Percentiles rank a stretch among this genome's conserved stretches.
These are phyloP conservation scores for Senna siamea DNA, from an alignment of 306 rosid species.

Conservation along the genomic window DNA sequence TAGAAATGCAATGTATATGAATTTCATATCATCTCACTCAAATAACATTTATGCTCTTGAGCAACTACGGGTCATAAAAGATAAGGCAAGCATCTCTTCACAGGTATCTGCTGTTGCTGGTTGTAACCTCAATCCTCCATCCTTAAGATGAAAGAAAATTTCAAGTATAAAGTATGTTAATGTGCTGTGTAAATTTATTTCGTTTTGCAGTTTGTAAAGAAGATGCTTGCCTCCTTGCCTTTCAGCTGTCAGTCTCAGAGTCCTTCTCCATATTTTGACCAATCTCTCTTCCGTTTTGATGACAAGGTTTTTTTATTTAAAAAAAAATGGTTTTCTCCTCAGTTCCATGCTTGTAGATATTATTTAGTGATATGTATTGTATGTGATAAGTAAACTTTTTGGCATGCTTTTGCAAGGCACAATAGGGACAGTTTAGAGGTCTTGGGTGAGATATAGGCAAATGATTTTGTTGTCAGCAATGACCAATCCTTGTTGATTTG, in stretches of 20 bases:
- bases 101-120: constrained; percentile 59
- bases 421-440: background rate
- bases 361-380: background rate
- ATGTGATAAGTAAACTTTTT: background rate
- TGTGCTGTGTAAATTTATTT: constrained; percentile 19
- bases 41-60: constrained; percentile 82
- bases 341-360: background rate
- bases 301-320: constrained; percentile 70
- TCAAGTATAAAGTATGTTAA: constrained; percentile 9
- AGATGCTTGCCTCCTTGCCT: constrained; percentile 88
- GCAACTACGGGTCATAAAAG: constrained; percentile 66
- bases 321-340: constrained; percentile 3
- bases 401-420: background rate
- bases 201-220: constrained; percentile 87
- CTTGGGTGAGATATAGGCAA: background rate
- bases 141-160: constrained; percentile 2
- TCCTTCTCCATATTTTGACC: constrained; percentile 98
- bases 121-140: constrained; percentile 26
- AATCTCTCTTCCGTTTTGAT: constrained; percentile 86
- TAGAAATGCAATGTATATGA: constrained; percentile 67
- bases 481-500: background rate
- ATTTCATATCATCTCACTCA: constrained; percentile 90
- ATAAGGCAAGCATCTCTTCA: constrained; percentile 69
- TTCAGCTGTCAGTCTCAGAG: constrained; percentile 89
- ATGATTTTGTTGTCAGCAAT: background rate